Conservation (phyloP, 164 flowering plant genomes). For the Akebia trifoliata region DNA sequence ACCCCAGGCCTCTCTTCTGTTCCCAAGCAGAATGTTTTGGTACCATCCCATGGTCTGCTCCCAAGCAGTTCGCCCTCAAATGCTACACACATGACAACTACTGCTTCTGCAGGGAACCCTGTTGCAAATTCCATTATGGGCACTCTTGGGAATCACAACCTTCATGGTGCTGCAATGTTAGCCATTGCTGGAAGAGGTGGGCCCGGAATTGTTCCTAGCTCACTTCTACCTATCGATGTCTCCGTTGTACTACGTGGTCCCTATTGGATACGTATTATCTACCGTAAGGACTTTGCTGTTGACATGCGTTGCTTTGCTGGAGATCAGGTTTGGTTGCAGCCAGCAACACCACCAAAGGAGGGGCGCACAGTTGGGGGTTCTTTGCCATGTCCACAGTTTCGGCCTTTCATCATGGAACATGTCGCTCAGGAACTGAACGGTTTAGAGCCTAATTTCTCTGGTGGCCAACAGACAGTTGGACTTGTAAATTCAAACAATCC, state of each 20-base stretch:
- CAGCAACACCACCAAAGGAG: slow-evolving; percentile 95
- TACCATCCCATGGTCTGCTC: slow-evolving; percentile 46
- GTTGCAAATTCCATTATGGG: slow-evolving; percentile 33
- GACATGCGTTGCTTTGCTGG: slow-evolving; percentile 99
- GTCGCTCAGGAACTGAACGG: slow-evolving; percentile 96
- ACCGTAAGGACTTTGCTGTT: slow-evolving; percentile 88
- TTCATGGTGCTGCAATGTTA: slow-evolving; percentile 63
- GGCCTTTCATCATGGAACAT: slow-evolving; percentile 99
- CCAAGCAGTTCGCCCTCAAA: slow-evolving; percentile 41
- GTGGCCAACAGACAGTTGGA: slow-evolving; percentile 61
- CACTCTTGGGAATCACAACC: slow-evolving; percentile 51
- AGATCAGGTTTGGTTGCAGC: slow-evolving; percentile 99
- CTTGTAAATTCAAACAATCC: slow-evolving; percentile 40
- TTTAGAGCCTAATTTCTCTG: slow-evolving; percentile 61
- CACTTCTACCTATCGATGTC: slow-evolving; percentile 92
- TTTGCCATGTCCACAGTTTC: slow-evolving; percentile 94
- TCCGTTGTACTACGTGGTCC: slow-evolving; percentile 96
- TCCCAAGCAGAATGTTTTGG: slow-evolving; percentile 48
- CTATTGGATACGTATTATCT: slow-evolving; percentile 93
- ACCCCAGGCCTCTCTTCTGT: slow-evolving; percentile 42
- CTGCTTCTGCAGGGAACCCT: slow-evolving; percentile 37
- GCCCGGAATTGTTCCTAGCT: slow-evolving; percentile 97
- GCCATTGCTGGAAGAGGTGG: slow-evolving; percentile 88
- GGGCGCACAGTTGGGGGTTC: slow-evolving; percentile 92
- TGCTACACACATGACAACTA: slow-evolving; percentile 38